Percentiles rank a stretch among this genome's conserved stretches.
These are phyloP conservation scores for Paraphaeosphaeria sporulosa DNA, from an alignment of 2,329 filamentous ascomycete species.

Conservation along the genomic window DNA sequence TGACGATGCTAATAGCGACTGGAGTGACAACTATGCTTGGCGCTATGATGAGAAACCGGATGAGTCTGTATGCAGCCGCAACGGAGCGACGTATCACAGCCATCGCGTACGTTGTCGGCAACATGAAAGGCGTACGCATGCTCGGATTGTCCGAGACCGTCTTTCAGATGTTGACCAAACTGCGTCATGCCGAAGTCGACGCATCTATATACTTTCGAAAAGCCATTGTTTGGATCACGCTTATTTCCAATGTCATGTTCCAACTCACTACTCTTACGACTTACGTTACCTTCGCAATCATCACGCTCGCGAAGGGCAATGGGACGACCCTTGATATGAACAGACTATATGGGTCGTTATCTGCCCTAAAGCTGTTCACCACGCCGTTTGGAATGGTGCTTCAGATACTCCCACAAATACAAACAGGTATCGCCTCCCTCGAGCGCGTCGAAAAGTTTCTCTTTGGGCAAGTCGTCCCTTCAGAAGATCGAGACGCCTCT, in stretches of 20 bases:
- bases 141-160: conserved; percentile 30
- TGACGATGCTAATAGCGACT: conserved; percentile 23
- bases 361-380: conserved; percentile 34
- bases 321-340: conserved; percentile 24
- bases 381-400: conserved; percentile 27
- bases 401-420: conserved; percentile 25
- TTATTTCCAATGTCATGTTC: conserved; percentile 32
- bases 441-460: conserved; percentile 15
- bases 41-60: conserved; percentile 24
- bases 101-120: conserved; percentile 26
- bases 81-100: conserved; percentile 32
- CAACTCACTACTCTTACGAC: conserved; percentile 28
- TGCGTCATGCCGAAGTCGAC: conserved; percentile 30
- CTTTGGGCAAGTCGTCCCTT: neutral
- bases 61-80: conserved; percentile 27
- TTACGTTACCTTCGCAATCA: conserved; percentile 30
- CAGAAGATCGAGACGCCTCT: neutral
- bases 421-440: conserved; percentile 29
- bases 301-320: conserved; percentile 18
- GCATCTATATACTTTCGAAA: conserved; percentile 18
- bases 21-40: conserved; percentile 22
- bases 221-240: conserved; percentile 23
- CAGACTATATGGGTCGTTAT: conserved; percentile 34
- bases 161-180: conserved; percentile 23
- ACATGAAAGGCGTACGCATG: conserved; percentile 36